Base-by-base conservation (phyloP, 2,329 filamentous ascomycete genomes). In the Neurospora sp. region DNA sequence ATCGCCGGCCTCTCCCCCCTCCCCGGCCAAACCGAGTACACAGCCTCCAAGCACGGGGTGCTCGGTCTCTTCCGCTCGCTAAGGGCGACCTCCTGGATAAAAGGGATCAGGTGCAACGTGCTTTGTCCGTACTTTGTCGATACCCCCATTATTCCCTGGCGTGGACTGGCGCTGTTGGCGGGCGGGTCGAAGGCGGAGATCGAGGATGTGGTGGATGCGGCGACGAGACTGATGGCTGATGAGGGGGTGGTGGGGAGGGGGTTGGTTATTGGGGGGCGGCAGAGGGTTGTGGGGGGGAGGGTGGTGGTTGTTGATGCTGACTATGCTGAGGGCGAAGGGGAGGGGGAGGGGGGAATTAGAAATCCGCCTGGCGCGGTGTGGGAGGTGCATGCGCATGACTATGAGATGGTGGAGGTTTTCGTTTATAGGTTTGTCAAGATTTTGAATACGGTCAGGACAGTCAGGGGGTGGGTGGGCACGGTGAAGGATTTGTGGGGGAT, bases 41-140 rank as follows among this genome's bases (percentile, higher is more conserved):
- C 83, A 33, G 82, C 85, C 39, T 84, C 87, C 66, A 92, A 92
- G 77, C 90, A 92, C 78, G 89, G 84, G 23, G 84, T 92, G 0
- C 81, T 90, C 11, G 90, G 89, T 0, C 79, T 91, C 40, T 91
- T 89, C 78, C 84, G 89, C 62, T 82, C 83, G 6, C 79, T 92
- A 66, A 83, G 89, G 17, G 77, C 81, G 4, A 84, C 84, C 0
- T 80, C 84, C 2, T 82, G 83, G 69, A 73, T 78, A 8, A 78
- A 83, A 58, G 86, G 86, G 33, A 79, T 91, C 58, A 83, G 90
- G 66, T 81, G 90, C 71, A 92, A 91, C 76, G 82, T 91, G 75
- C 77, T 92, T n/a, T 85, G 84, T 70, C 90, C 90, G 0, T 91
- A 91, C 78, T 91, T 90, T 77, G 81, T 84, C 74, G 85, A 88